Evolutionary conservation across 768 basidiomycete genomes (phyloP).

Genomic region (Auricularia cornea): DNA sequence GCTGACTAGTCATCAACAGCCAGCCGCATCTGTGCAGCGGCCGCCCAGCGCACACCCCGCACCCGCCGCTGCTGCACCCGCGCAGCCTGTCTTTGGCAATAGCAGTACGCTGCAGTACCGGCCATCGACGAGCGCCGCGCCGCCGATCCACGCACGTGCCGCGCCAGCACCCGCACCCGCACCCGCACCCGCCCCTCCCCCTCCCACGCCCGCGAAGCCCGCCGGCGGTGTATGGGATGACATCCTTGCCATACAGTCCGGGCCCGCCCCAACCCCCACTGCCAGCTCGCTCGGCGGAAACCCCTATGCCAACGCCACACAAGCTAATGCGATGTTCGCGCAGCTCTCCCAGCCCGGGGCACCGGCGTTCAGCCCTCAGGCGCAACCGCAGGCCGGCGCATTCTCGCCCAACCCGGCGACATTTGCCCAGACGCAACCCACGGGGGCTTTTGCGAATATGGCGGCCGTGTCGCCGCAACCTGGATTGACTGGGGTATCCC

Average conservation of each 20-base stretch:
- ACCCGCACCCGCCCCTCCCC: constrained; percentile 10
- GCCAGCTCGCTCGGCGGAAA: constrained; percentile 22
- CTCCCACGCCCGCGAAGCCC: constrained; percentile 14
- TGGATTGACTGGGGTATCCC: background rate
- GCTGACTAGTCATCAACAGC: constrained; percentile 38
- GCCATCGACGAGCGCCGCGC: background rate
- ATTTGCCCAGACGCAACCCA: too few relatives aligned
- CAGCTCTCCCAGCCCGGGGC: background rate
- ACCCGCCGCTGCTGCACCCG: background rate
- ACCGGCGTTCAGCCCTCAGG: too few relatives aligned
- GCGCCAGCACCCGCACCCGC: background rate
- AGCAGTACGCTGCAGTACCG: background rate
- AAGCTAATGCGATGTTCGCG: constrained; percentile 3
- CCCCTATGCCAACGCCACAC: constrained; percentile 17
- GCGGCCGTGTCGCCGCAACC: too few relatives aligned
- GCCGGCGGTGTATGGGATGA: constrained; percentile 50
- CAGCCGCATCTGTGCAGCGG: constrained; percentile 11
- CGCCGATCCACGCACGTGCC: background rate
- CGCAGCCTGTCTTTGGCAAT: background rate
- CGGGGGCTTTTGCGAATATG: too few relatives aligned
- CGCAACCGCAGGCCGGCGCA: too few relatives aligned
- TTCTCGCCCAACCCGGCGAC: too few relatives aligned
- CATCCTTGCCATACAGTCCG: constrained; percentile 39
- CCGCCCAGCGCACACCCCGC: background rate
- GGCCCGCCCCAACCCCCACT: constrained; percentile 37